phyloP scores from a whole-genome alignment of 2,329 filamentous ascomycete species.

The Cryphonectria carpinicola region DNA sequence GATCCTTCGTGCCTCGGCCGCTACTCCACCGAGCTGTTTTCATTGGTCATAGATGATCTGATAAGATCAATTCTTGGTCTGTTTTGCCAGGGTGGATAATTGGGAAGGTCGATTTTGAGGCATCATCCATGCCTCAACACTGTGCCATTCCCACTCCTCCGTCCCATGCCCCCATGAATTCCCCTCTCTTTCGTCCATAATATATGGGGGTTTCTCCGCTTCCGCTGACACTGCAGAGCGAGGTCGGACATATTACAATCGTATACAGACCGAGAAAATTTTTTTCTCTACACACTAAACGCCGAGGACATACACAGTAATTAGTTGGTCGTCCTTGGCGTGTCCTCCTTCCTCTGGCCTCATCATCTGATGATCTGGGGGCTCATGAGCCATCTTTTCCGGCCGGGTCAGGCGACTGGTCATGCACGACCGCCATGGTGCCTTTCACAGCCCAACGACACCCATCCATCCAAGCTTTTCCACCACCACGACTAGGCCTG shows the following conservation, averaged over 20 bases:
- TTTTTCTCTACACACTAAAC: conserved; percentile 18
- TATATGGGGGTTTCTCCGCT: conserved; percentile 20
- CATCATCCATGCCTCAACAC: conserved; percentile 16
- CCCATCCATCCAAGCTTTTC: not conserved
- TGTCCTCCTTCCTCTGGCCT: not conserved
- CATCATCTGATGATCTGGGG: conserved; percentile 3
- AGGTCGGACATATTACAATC: conserved; percentile 22
- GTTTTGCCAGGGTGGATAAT: conserved; percentile 15
- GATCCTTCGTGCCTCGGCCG: conserved; percentile 18
- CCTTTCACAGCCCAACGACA: not conserved
- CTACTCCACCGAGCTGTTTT: conserved; percentile 1
- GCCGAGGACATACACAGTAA: not conserved
- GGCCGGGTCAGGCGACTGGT: conserved; percentile 1
- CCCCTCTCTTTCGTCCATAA: conserved; percentile 9
- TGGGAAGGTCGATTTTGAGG: conserved; percentile 17
- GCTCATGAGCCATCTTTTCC: not conserved
- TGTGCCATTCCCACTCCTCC: conserved; percentile 6
- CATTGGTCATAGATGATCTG: conserved; percentile 34
- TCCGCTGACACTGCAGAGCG: conserved; percentile 24
- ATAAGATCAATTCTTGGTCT: conserved; percentile 31
- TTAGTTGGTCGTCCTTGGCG: not conserved
- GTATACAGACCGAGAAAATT: conserved; percentile 21
- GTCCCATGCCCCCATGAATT: not conserved
- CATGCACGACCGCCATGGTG: not conserved
- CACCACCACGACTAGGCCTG: not conserved